Percentiles rank a stretch among this genome's conserved stretches.
phyloP scores from a whole-genome alignment of 495 filamentous ascomycete genomes.

The Penicillium chermesinum region DNA sequence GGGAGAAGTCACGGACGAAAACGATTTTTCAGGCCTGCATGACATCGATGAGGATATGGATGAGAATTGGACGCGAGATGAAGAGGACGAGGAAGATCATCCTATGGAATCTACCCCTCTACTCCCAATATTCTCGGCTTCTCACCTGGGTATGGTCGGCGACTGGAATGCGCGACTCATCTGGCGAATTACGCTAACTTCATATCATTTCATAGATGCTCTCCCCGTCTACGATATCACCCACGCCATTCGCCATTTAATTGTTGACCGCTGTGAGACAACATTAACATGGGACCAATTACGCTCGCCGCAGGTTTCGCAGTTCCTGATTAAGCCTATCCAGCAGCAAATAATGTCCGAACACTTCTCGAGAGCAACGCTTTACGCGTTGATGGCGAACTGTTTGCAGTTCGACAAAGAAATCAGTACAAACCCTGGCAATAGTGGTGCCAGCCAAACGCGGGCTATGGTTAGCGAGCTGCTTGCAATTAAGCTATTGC shows the following conservation, averaged over 20 bases:
- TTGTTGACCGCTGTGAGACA: constrained; percentile 80
- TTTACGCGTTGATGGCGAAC: constrained; percentile 90
- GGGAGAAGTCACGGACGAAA: constrained; percentile 11
- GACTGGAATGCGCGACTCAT: background rate
- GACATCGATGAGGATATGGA: constrained; percentile 32
- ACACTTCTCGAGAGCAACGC: constrained; percentile 76
- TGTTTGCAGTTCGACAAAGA: constrained; percentile 91
- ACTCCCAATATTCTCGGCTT: constrained; percentile 77
- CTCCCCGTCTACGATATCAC: constrained; percentile 87
- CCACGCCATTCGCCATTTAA: constrained; percentile 77
- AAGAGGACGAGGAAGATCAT: constrained; percentile 54
- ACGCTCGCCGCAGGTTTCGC: constrained; percentile 87
- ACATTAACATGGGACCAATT: constrained; percentile 94
- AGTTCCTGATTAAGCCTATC: constrained; percentile 89
- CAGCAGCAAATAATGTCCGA: constrained; percentile 74
- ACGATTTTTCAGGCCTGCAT: constrained; percentile 28
- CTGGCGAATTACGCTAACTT: background rate
- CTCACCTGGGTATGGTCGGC: constrained; percentile 60
- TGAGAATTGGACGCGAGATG: constrained; percentile 41
- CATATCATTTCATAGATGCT: constrained; percentile 42
- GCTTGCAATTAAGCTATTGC: constrained; percentile 82
- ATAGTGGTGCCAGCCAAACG: constrained; percentile 73
- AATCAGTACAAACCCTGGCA: constrained; percentile 70
- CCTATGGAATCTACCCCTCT: constrained; percentile 54
- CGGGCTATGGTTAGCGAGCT: constrained; percentile 84